Percentiles rank a stretch among this genome's conserved stretches.
Conservation (phyloP, 768 basidiomycete species). For the Pholiota microspora region DNA sequence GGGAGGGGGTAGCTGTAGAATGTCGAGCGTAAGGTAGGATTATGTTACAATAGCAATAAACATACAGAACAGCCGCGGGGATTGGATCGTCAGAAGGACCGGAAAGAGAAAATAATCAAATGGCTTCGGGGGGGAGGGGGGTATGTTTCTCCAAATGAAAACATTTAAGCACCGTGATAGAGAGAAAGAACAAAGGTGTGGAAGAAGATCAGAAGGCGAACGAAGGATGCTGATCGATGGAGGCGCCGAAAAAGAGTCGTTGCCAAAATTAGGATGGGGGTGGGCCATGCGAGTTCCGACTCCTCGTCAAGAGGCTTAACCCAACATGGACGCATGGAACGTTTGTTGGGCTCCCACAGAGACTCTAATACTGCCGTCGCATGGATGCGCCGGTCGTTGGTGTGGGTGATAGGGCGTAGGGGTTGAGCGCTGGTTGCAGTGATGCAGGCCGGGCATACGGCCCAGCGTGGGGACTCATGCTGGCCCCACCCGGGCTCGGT, state of each 20-base stretch:
- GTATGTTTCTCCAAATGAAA: constrained; percentile 23
- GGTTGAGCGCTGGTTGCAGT: constrained; percentile 36
- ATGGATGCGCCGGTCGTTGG: constrained; percentile 23
- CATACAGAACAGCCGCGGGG: constrained; percentile 21
- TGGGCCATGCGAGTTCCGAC: background rate
- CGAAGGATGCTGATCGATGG: no score
- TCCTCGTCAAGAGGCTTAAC: background rate
- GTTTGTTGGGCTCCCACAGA: no score
- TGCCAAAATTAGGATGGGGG: background rate
- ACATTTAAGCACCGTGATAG: constrained; percentile 1
- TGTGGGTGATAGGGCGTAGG: constrained; percentile 42
- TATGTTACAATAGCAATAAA: constrained; percentile 28
- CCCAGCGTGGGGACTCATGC: constrained; percentile 21
- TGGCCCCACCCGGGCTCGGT: constrained; percentile 20
- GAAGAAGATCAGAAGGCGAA: constrained; percentile 3
- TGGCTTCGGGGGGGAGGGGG: constrained; percentile 13
- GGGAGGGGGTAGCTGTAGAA: constrained; percentile 9
- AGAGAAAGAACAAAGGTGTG: constrained; percentile 8
- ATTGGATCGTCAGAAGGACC: no score
- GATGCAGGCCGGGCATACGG: constrained; percentile 26
- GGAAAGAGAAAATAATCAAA: no score
- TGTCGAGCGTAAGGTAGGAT: constrained; percentile 13
- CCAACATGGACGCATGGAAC: background rate
- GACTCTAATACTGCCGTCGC: constrained; percentile 20
- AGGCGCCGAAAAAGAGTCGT: background rate